Evolutionary conservation across 225 moss, liverwort and hornwort species (phyloP).

Genomic region (Marchantia polymorpha): DNA sequence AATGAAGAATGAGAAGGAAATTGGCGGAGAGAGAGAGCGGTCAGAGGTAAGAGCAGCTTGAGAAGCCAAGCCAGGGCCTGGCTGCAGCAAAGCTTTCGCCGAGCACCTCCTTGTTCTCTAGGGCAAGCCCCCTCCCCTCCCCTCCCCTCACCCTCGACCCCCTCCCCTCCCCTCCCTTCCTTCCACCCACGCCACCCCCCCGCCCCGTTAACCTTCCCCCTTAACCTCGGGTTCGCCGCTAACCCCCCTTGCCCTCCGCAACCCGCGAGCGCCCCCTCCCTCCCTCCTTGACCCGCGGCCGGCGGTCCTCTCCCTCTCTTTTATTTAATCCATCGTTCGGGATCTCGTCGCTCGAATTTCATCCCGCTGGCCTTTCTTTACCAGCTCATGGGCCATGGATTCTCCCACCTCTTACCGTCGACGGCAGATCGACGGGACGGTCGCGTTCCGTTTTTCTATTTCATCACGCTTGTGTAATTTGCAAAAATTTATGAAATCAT

Average conservation of each 20-base stretch:
- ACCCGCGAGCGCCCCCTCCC: not conserved
- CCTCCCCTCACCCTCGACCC: constrained; percentile 3
- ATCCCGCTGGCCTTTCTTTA: not conserved
- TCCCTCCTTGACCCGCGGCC: constrained; percentile 1
- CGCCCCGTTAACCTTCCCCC: not conserved
- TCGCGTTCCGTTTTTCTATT: too few relatives aligned
- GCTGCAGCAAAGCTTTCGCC: constrained; percentile 26
- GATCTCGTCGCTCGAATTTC: not conserved
- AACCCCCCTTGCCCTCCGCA: not conserved
- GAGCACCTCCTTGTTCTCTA: constrained; percentile 33
- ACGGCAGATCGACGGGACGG: not conserved
- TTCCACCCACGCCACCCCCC: not conserved
- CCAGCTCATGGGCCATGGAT: not conserved
- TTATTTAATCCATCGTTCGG: constrained; percentile 3
- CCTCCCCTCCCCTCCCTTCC: constrained; percentile 9
- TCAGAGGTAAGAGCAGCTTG: constrained; percentile 26
- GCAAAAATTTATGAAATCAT: too few relatives aligned
- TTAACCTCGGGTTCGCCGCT: constrained; percentile 9
- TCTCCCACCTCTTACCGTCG: not conserved
- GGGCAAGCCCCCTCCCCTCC: constrained; percentile 23
- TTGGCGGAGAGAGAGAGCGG: constrained; percentile 14
- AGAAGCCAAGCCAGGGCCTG: constrained; percentile 39
- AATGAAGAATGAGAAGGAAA: constrained; percentile 17
- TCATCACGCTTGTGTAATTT: too few relatives aligned
- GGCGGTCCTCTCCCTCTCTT: not conserved